These are phyloP conservation scores for Diaporthe sp. DNA, from an alignment of 2,329 filamentous ascomycete genomes.

Conservation along the genomic window DNA sequence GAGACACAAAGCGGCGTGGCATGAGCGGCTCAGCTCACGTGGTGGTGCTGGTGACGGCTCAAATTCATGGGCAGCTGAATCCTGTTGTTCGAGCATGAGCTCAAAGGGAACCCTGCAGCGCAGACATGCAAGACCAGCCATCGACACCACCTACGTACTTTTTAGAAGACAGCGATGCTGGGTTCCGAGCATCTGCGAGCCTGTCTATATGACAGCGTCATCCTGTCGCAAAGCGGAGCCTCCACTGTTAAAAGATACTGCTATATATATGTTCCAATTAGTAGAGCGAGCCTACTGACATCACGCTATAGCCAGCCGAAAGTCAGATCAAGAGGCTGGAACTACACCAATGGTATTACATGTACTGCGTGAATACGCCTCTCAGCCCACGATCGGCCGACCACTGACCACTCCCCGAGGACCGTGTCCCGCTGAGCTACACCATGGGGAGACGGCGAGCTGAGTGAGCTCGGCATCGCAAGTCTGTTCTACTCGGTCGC, in stretches of 20 bases:
- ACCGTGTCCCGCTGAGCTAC: not conserved
- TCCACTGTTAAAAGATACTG: not conserved
- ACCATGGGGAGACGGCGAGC: not conserved
- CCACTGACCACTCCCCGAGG: too few relatives aligned
- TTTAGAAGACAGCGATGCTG: not conserved
- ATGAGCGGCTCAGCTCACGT: constrained; percentile 7
- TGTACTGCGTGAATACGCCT: not conserved
- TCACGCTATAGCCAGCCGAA: not conserved
- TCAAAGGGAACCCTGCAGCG: not conserved
- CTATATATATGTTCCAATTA: not conserved
- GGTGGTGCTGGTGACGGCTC: not conserved
- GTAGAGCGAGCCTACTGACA: not conserved
- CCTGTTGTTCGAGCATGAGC: not conserved
- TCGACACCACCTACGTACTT: not conserved
- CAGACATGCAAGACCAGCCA: not conserved
- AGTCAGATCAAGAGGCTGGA: not conserved
- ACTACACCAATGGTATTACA: not conserved
- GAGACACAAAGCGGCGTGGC: not conserved
- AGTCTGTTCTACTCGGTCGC: too few relatives aligned
- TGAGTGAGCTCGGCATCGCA: not conserved
- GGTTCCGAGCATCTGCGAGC: not conserved
- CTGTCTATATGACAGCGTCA: not conserved
- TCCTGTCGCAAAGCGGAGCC: not conserved
- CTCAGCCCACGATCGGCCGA: not conserved
- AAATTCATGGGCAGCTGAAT: not conserved